Evolutionary conservation across 768 basidiomycete species (phyloP).

Genomic region (Ephemerocybe angulata): DNA sequence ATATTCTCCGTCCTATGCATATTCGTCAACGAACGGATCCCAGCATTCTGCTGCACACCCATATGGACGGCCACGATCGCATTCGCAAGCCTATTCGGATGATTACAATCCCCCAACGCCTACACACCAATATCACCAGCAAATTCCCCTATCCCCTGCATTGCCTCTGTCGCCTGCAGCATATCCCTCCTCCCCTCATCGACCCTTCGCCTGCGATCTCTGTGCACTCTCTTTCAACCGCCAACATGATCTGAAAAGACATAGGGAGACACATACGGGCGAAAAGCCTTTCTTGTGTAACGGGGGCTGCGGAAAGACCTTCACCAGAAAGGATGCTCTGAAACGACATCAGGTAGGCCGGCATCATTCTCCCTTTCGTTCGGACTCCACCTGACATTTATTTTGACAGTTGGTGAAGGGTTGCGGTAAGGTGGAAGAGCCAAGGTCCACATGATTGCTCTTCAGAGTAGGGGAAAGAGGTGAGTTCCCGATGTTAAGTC

Average conservation of each 20-base stretch:
- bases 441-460: constrained; percentile 30
- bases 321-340: constrained; percentile 81
- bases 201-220: constrained; percentile 66
- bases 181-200: constrained; percentile 54
- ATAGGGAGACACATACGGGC: constrained; percentile 80
- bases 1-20: constrained; percentile 36
- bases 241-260: constrained; percentile 81
- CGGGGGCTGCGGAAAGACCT: constrained; percentile 82
- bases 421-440: constrained; percentile 69
- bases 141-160: constrained; percentile 32
- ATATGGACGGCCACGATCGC: constrained; percentile 37
- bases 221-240: constrained; percentile 83
- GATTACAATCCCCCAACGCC: constrained; percentile 14
- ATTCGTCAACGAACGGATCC: constrained; percentile 28
- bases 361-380: constrained; percentile 11
- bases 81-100: constrained; percentile 35
- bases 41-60: constrained; percentile 27
- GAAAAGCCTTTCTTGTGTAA: constrained; percentile 84
- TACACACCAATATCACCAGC: constrained; percentile 13
- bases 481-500: too few species aligned
- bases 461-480: too few species aligned
- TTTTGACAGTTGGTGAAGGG: constrained; percentile 65
- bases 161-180: constrained; percentile 24
- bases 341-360: constrained; percentile 83
- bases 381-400: constrained; percentile 12